Percentiles rank a stretch among this genome's conserved stretches.
Conservation (phyloP, 2,329 filamentous ascomycete species). For the Scedosporium dehoogii region DNA sequence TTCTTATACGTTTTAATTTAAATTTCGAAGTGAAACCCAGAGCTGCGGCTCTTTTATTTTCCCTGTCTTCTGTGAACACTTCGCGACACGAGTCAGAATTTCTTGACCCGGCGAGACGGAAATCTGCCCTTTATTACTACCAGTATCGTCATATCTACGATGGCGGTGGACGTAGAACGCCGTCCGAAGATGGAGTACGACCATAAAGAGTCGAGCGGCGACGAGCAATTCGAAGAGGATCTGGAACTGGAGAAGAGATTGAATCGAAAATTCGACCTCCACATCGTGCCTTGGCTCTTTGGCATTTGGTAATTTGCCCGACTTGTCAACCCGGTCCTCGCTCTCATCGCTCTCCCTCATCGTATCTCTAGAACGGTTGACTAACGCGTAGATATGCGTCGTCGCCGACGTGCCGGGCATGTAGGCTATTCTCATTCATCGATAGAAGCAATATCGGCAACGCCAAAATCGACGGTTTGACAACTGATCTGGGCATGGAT, state of each 20-base stretch:
- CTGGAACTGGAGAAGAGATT: slow-evolving; percentile 12
- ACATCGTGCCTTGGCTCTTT: slow-evolving; percentile 16
- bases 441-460: slow-evolving; percentile 70
- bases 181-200: neutral
- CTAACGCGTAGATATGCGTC: too few species aligned
- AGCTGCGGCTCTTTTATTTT: neutral
- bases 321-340: neutral
- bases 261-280: slow-evolving; percentile 17
- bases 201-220: neutral
- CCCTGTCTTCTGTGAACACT: neutral
- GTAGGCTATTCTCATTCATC: slow-evolving; percentile 38
- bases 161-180: neutral
- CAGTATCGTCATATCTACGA: neutral
- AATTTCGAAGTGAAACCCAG: neutral
- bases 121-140: neutral
- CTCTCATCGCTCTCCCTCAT: too few species aligned
- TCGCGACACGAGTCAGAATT: neutral
- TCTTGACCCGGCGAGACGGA: neutral
- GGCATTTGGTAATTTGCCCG: slow-evolving; percentile 14
- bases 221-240: neutral
- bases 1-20: neutral
- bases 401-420: neutral
- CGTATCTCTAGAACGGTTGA: too few species aligned
- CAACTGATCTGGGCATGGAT: slow-evolving; percentile 20
- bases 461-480: slow-evolving; percentile 42